A percentile compares a stretch with the other conserved stretches of the same genome.
These are phyloP conservation scores for Colletotrichum tamarilloi DNA, from an alignment of 2,329 filamentous ascomycete species.

Conservation along the genomic window DNA sequence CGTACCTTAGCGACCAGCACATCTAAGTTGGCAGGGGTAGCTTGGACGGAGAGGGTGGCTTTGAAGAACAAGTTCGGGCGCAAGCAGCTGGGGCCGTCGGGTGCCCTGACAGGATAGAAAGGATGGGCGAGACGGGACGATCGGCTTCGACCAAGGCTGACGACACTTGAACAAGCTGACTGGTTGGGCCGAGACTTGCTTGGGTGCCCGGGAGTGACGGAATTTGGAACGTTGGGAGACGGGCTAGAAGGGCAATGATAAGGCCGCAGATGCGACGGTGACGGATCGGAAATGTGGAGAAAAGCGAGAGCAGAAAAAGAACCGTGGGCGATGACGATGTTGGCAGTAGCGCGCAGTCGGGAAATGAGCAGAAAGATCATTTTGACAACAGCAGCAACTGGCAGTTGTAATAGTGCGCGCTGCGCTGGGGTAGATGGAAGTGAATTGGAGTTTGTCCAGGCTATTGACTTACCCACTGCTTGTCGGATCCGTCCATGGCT, in stretches of 20 bases:
- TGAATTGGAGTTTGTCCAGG: background rate
- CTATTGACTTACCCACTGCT: constrained; percentile 58
- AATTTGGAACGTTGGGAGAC: constrained; percentile 8
- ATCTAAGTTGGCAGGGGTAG: constrained; percentile 23
- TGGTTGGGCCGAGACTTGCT: constrained; percentile 6
- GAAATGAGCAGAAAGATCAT: constrained; percentile 6
- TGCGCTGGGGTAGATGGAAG: background rate
- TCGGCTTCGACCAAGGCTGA: constrained; percentile 24
- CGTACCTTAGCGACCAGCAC: constrained; percentile 24
- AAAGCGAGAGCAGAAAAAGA: constrained; percentile 4
- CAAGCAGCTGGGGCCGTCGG: background rate
- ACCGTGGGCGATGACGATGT: constrained; percentile 28
- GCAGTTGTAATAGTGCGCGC: background rate
- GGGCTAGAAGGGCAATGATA: constrained; percentile 21
- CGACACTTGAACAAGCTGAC: background rate
- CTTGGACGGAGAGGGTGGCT: constrained; percentile 11
- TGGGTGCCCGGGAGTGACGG: constrained; percentile 23
- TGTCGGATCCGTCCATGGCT: constrained; percentile 48
- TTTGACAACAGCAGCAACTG: constrained; percentile 16
- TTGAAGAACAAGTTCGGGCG: background rate
- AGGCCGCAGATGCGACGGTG: constrained; percentile 15
- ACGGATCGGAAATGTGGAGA: constrained; percentile 18
- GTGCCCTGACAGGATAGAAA: constrained; percentile 6
- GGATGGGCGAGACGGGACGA: constrained; percentile 21
- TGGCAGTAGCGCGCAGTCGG: background rate